A percentile compares a stretch with the other conserved stretches of the same genome.
phyloP scores from a whole-genome alignment of 2,329 filamentous ascomycete genomes.

The Teratosphaeria nubilosa region DNA sequence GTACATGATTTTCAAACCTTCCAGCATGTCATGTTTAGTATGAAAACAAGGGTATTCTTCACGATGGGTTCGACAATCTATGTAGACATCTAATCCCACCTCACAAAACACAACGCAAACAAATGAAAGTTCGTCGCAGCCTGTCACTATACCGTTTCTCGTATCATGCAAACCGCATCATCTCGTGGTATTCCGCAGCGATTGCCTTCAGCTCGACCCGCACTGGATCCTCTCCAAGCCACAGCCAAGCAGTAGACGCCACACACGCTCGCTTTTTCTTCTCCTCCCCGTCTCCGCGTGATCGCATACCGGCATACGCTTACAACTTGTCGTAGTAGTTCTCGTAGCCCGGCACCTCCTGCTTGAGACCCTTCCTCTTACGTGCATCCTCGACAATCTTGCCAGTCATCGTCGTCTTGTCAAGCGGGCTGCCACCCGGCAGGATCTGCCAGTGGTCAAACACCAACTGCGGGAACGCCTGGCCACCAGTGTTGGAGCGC shows the following conservation, averaged over 20 bases:
- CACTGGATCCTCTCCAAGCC: neutral
- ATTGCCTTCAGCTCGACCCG: neutral
- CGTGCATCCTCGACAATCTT: conserved; percentile 79
- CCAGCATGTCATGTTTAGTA: neutral
- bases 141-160: conserved; percentile 1
- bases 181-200: conserved; percentile 1
- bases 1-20: too few species aligned
- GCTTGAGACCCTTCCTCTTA: conserved; percentile 99
- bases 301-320: conserved; percentile 3
- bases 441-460: conserved; percentile 99
- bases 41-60: neutral
- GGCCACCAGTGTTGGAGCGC: conserved; percentile 82
- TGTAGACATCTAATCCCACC: neutral
- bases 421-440: conserved; percentile 84
- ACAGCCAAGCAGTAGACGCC: neutral
- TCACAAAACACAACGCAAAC: neutral
- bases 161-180: conserved; percentile 1
- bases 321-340: conserved; percentile 47
- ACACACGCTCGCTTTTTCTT: conserved; percentile 5
- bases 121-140: conserved; percentile 2
- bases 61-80: neutral
- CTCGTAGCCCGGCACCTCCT: conserved; percentile 80
- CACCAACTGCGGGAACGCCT: conserved; percentile 97
- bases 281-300: neutral
- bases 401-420: conserved; percentile 71